Evolutionary conservation across 2,329 filamentous ascomycete species (phyloP).

Genomic region (Aspergillus bombycis): DNA sequence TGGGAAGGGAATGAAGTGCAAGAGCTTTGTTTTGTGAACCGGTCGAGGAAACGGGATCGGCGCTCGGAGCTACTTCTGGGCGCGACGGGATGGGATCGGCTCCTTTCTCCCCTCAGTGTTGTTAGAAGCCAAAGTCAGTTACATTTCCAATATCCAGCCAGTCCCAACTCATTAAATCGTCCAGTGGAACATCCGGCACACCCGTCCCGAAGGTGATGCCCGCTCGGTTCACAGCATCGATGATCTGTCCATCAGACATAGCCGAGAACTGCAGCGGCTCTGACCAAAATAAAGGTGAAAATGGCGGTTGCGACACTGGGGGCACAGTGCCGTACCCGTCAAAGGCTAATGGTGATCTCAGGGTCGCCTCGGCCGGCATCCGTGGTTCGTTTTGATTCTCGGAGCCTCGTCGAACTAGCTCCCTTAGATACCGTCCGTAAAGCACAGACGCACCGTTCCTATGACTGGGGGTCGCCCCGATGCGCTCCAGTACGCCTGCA

Average conservation of each 20-base stretch:
- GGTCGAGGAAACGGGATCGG: slow-evolving; percentile 12
- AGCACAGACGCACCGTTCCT: slow-evolving; percentile 67
- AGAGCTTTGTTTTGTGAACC: neutral
- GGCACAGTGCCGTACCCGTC: slow-evolving; percentile 25
- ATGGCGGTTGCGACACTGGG: slow-evolving; percentile 28
- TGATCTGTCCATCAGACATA: slow-evolving; percentile 71
- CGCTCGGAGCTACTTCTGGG: slow-evolving; percentile 34
- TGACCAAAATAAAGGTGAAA: slow-evolving; percentile 44
- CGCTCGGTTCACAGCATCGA: slow-evolving; percentile 66
- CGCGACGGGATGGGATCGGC: slow-evolving; percentile 21
- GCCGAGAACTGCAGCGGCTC: slow-evolving; percentile 65
- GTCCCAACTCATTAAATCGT: slow-evolving; percentile 62
- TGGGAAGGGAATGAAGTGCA: neutral
- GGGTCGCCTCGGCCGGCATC: slow-evolving; percentile 16
- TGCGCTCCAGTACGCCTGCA: slow-evolving; percentile 68
- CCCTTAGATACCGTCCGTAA: slow-evolving; percentile 60
- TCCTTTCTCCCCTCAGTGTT: neutral
- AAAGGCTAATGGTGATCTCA: slow-evolving; percentile 18
- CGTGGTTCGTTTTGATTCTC: slow-evolving; percentile 17
- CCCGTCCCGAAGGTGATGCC: slow-evolving; percentile 61
- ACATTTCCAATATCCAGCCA: slow-evolving; percentile 53
- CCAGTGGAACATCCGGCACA: slow-evolving; percentile 60
- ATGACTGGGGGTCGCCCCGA: slow-evolving; percentile 67
- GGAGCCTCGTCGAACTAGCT: slow-evolving; percentile 45
- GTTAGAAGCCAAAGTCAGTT: slow-evolving; percentile 32